Conservation (phyloP, 1,139 yeast species). For the Candida tunisiensis region DNA sequence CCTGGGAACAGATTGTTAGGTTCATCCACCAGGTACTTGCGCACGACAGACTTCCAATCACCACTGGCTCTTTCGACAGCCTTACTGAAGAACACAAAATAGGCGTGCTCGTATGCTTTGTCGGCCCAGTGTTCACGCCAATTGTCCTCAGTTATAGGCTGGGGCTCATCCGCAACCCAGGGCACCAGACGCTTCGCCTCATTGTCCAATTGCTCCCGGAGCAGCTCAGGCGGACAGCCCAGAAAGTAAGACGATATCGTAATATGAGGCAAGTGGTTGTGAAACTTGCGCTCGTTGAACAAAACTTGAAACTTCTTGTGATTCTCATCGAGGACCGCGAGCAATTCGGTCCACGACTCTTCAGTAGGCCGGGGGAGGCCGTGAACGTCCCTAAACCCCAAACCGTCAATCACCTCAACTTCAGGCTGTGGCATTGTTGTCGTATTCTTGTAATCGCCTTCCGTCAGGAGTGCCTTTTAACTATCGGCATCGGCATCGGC, state of each 20-base stretch:
- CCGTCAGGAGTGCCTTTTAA: too few relatives aligned
- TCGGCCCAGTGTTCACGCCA: conserved; percentile 15
- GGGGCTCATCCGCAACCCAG: conserved; percentile 16
- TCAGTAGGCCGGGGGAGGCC: conserved; percentile 8
- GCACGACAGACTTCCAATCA: conserved; percentile 13
- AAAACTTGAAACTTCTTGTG: conserved; percentile 14
- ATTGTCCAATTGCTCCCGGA: conserved; percentile 7
- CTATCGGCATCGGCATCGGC: too few relatives aligned
- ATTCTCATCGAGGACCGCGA: conserved; percentile 14
- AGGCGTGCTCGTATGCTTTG: conserved; percentile 14
- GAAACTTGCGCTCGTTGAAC: conserved; percentile 13
- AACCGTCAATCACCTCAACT: too few relatives aligned
- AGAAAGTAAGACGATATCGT: conserved; percentile 9
- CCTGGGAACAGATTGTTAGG: conserved; percentile 7
- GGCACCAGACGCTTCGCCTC: conserved; percentile 3
- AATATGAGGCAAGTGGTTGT: conserved; percentile 17
- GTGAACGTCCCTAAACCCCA: too few relatives aligned
- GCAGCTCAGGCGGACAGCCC: conserved; percentile 8
- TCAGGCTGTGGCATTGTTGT: too few relatives aligned
- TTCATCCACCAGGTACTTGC: conserved; percentile 5
- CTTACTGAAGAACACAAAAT: conserved; percentile 15
- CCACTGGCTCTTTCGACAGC: conserved; percentile 11
- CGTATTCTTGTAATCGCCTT: too few relatives aligned
- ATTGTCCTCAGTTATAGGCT: conserved; percentile 16
- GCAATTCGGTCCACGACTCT: conserved; percentile 7